phyloP scores from a whole-genome alignment of 345 rosid species.

The Geranium brycei region DNA sequence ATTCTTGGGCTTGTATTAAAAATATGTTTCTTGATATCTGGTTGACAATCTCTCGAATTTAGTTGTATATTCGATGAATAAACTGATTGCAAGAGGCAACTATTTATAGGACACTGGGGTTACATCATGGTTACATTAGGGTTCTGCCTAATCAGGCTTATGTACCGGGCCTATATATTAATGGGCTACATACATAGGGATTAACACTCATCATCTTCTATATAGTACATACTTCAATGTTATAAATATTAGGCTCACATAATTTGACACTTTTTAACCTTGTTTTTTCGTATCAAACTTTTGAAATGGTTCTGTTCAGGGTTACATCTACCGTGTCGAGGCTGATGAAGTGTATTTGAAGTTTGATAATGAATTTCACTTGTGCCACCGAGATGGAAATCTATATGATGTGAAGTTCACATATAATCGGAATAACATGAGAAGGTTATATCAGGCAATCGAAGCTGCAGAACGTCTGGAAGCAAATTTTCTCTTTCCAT shows the following conservation, averaged over 20 bases:
- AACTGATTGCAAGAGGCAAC: too few species aligned
- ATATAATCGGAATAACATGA: slow-evolving; percentile 52
- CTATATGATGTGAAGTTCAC: slow-evolving; percentile 61
- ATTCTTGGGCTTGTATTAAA: too few species aligned
- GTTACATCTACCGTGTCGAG: slow-evolving; percentile 64
- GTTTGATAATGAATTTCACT: slow-evolving; percentile 50
- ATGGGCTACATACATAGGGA: too few species aligned
- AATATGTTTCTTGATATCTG: too few species aligned
- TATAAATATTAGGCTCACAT: too few species aligned
- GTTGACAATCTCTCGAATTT: too few species aligned
- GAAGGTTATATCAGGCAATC: slow-evolving; percentile 65
- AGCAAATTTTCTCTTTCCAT: slow-evolving; percentile 50
- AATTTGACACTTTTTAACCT: not conserved
- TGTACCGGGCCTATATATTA: too few species aligned
- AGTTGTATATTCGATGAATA: too few species aligned
- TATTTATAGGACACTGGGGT: too few species aligned
- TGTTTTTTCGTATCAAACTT: not conserved
- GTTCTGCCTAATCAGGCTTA: too few species aligned
- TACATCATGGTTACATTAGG: too few species aligned
- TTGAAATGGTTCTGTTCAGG: slow-evolving; percentile 23
- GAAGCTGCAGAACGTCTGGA: slow-evolving; percentile 48
- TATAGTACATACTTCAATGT: not conserved
- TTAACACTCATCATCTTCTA: not conserved
- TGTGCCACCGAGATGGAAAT: slow-evolving; percentile 27
- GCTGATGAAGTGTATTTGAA: slow-evolving; percentile 70